Percentiles rank a stretch among this genome's conserved stretches.
Evolutionary conservation across 768 basidiomycete species (phyloP).

Genomic region (Gautieria morchelliformis): DNA sequence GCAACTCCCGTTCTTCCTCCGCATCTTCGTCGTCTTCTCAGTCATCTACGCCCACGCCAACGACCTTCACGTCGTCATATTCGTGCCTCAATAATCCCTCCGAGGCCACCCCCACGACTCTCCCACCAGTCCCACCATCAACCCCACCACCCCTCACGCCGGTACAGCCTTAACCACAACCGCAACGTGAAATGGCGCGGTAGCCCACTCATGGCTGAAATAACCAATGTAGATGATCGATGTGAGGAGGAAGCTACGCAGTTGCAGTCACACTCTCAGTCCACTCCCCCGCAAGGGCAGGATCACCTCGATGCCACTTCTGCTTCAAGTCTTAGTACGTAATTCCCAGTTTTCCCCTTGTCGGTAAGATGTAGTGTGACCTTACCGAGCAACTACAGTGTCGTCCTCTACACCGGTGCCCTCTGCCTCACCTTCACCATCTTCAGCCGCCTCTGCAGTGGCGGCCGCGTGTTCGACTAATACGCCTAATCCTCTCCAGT

Average conservation of each 20-base stretch:
- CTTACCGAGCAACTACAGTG: not conserved
- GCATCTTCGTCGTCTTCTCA: not conserved
- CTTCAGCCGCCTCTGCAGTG: not conserved
- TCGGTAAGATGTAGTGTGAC: not conserved
- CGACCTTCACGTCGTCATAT: not conserved
- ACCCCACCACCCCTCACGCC: not conserved
- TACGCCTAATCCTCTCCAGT: constrained; percentile 7
- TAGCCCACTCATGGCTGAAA: not conserved
- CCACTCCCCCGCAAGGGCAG: no score
- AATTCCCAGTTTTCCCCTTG: no score
- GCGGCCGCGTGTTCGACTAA: constrained; percentile 1
- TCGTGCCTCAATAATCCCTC: not conserved
- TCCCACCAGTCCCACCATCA: no score
- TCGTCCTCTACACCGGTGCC: not conserved
- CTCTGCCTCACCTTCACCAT: not conserved
- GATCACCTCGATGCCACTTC: no score
- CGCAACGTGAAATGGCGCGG: not conserved
- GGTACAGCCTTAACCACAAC: not conserved
- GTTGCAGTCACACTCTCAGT: no score
- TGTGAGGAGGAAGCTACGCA: no score
- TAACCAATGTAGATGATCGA: not conserved
- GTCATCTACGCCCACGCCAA: constrained; percentile 5
- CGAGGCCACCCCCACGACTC: no score
- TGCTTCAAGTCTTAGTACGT: no score
- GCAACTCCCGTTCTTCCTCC: constrained; percentile 4